Conservation (phyloP, 2,329 filamentous ascomycete species). For the Cryphonectria carpinicola region DNA sequence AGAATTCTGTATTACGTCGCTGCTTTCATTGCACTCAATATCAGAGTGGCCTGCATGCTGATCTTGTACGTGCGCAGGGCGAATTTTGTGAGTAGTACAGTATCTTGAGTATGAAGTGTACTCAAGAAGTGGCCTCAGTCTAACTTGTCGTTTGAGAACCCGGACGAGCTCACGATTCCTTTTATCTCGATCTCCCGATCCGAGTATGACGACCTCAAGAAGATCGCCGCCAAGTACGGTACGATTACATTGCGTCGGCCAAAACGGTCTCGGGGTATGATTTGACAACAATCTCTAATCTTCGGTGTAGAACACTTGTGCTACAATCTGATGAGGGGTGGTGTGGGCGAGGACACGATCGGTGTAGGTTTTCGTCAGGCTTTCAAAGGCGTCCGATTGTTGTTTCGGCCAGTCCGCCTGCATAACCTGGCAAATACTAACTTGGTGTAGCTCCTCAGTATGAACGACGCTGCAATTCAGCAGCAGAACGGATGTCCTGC, state of each 20-base stretch:
- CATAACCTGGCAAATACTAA: not conserved
- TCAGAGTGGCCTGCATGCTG: not conserved
- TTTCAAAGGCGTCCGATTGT: not conserved
- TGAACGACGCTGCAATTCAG: slow-evolving; percentile 36
- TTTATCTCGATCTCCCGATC: slow-evolving; percentile 59
- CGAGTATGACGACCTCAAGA: slow-evolving; percentile 65
- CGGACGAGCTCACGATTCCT: slow-evolving; percentile 39
- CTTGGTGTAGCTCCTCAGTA: slow-evolving; percentile 34
- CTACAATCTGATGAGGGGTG: slow-evolving; percentile 54
- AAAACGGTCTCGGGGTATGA: slow-evolving; percentile 21
- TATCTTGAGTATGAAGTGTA: slow-evolving; percentile 18
- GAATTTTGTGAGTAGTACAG: slow-evolving; percentile 49
- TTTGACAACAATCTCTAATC: slow-evolving; percentile 17
- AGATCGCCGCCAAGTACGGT: slow-evolving; percentile 59
- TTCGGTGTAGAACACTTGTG: slow-evolving; percentile 45
- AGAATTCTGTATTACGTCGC: not conserved
- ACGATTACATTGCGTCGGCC: slow-evolving; percentile 33
- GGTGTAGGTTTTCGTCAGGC: slow-evolving; percentile 42
- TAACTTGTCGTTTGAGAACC: slow-evolving; percentile 28
- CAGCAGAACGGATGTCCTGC: slow-evolving; percentile 10
- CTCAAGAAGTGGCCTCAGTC: slow-evolving; percentile 12
- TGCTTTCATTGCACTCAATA: not conserved
- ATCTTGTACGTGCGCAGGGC: slow-evolving; percentile 41
- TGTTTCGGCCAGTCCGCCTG: not conserved
- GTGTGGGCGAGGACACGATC: slow-evolving; percentile 52